These are phyloP conservation scores for Syzygium oleosum DNA, from an alignment of 345 rosid species.

Conservation along the genomic window DNA sequence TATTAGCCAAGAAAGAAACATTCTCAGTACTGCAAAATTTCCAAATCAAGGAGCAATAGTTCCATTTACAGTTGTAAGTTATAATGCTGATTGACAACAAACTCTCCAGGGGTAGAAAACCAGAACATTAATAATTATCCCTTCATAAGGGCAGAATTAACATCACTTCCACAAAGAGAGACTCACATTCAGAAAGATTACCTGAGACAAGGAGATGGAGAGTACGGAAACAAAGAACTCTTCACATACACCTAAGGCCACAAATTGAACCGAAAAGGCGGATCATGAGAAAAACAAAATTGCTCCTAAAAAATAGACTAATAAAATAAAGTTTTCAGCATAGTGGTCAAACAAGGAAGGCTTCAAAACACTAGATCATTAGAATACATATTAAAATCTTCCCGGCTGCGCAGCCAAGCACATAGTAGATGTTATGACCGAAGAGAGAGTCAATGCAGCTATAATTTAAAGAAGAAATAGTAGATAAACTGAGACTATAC, in stretches of 20 bases:
- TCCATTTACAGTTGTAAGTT: not conserved
- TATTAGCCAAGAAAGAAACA: not conserved
- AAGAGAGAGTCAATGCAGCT: not conserved
- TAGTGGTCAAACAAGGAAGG: not conserved
- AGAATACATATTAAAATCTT: not conserved
- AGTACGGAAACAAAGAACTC: constrained; percentile 61
- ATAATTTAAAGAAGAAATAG: not conserved
- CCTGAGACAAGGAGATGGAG: constrained; percentile 85
- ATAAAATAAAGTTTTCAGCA: not conserved
- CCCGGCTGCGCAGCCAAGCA: not conserved
- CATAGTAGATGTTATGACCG: not conserved
- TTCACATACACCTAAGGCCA: constrained; percentile 63
- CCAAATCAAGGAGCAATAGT: not conserved
- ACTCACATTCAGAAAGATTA: constrained; percentile 7
- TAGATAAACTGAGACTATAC: not conserved
- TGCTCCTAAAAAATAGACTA: not conserved
- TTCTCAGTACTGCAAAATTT: not conserved
- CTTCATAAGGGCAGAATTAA: not conserved
- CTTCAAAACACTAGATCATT: not conserved
- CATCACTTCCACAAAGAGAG: not conserved
- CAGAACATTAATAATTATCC: not conserved
- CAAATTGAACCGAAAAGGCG: not conserved
- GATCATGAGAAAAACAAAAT: not conserved
- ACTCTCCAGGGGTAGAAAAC: not conserved
- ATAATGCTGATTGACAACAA: not conserved